Evolutionary conservation across 1,284 basidiomycete genomes (phyloP).

Genomic region (Ceratobasidium sp.): DNA sequence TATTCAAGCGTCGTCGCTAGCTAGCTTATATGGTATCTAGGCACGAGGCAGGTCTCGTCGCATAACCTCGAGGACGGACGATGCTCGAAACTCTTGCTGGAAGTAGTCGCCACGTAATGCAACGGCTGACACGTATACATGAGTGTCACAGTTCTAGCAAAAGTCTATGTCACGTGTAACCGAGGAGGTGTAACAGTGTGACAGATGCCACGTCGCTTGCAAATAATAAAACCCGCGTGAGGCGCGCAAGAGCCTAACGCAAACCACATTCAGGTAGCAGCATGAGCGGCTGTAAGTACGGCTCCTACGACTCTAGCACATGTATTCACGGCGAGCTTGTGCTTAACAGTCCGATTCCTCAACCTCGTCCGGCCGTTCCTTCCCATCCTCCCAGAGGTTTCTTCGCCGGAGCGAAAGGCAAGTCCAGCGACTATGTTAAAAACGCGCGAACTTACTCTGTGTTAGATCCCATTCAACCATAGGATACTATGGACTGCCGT

Average conservation of each 20-base stretch:
- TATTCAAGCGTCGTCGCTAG: not conserved
- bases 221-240: constrained; percentile 45
- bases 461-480: constrained; percentile 92
- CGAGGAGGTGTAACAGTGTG: constrained; percentile 5
- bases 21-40: not conserved
- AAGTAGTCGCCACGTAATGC: constrained; percentile 35
- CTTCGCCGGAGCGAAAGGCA: constrained; percentile 95
- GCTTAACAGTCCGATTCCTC: constrained; percentile 83
- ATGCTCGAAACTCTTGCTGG: constrained; percentile 22
- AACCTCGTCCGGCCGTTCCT: constrained; percentile 96
- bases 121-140: constrained; percentile 41
- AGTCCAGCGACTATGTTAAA: constrained; percentile 41
- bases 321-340: constrained; percentile 29
- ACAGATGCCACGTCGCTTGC: constrained; percentile 45
- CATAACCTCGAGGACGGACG: constrained; percentile 10
- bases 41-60: not conserved
- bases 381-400: constrained; percentile 93
- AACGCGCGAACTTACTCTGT: constrained; percentile 48
- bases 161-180: constrained; percentile 35
- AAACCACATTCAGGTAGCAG: constrained; percentile 47
- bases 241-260: constrained; percentile 34
- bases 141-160: constrained; percentile 23
- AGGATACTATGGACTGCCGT: constrained; percentile 97
- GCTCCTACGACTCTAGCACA: not conserved
- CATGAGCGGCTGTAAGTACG: constrained; percentile 53